Evolutionary conservation across 179 eudicot species (phyloP).

Genomic region (Beta macrorhiza): DNA sequence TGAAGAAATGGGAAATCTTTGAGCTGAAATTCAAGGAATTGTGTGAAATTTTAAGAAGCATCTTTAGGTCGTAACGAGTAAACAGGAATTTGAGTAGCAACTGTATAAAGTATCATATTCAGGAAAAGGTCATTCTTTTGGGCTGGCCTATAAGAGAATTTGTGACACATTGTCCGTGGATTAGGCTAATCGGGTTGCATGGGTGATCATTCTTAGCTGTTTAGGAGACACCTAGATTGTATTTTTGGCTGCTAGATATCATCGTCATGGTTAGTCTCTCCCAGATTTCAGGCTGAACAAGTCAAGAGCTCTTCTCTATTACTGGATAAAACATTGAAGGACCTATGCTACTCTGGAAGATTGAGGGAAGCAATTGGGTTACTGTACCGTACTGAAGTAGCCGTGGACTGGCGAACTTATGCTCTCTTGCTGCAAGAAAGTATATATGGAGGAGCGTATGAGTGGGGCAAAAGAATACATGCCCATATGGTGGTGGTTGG

Average conservation of each 20-base stretch:
- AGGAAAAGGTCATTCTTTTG: background rate
- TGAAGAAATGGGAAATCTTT: too few species aligned
- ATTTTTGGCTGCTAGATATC: constrained; percentile 6
- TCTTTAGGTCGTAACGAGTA: background rate
- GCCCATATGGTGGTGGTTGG: constrained; percentile 71
- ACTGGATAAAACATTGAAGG: constrained; percentile 64
- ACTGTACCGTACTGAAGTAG: constrained; percentile 45
- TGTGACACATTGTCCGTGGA: background rate
- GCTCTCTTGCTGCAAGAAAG: constrained; percentile 86
- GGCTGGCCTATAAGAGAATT: background rate
- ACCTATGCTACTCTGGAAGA: constrained; percentile 70
- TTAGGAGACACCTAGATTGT: background rate
- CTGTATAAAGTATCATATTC: constrained; percentile 9
- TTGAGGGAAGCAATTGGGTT: constrained; percentile 64
- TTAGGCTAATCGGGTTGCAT: background rate
- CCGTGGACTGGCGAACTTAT: constrained; percentile 54
- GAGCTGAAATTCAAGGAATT: constrained; percentile 19
- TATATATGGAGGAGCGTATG: constrained; percentile 48
- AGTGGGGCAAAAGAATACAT: constrained; percentile 65
- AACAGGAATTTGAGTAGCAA: background rate
- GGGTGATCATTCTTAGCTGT: constrained; percentile 2
- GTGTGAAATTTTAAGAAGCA: constrained; percentile 6
- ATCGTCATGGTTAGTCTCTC: constrained; percentile 36
- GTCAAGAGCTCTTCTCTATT: constrained; percentile 24
- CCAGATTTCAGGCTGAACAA: constrained; percentile 74